Evolutionary conservation across 2,329 filamentous ascomycete species (phyloP).

Genomic region (Volutella citrinella): DNA sequence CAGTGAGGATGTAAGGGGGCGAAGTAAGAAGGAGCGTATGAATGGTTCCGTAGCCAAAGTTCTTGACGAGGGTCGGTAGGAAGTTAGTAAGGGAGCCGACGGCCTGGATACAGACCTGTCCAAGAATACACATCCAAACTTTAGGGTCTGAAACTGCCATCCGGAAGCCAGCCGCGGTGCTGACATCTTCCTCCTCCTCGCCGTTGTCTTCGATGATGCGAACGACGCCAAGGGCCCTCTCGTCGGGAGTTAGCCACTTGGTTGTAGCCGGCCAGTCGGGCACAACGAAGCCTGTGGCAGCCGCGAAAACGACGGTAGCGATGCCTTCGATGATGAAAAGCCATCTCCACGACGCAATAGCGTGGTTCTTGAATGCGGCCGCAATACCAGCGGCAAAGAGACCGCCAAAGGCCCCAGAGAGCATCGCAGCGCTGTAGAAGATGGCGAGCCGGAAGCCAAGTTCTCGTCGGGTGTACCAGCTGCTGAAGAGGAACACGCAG

Average conservation of each 20-base stretch:
- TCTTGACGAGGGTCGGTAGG: conserved; percentile 27
- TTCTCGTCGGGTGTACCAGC: conserved; percentile 65
- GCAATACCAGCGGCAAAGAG: conserved; percentile 59
- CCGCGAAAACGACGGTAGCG: too few species aligned
- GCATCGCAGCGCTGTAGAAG: conserved; percentile 54
- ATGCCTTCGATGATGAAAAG: conserved; percentile 65
- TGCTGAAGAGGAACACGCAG: conserved; percentile 35
- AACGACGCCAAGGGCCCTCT: conserved; percentile 9
- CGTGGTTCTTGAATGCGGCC: conserved; percentile 34
- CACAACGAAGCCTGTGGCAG: conserved; percentile 8
- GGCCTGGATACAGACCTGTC: conserved; percentile 27
- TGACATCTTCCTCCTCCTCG: conserved; percentile 17
- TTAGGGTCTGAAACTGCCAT: conserved; percentile 25
- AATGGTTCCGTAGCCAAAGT: conserved; percentile 25
- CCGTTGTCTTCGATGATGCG: conserved; percentile 13
- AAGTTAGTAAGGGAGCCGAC: conserved; percentile 31
- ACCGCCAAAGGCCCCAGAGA: conserved; percentile 65
- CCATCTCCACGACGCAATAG: conserved; percentile 61
- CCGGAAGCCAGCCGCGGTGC: conserved; percentile 19
- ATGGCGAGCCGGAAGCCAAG: conserved; percentile 58
- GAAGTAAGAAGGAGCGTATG: conserved; percentile 27
- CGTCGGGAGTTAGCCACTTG: conserved; percentile 9
- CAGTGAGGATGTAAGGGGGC: conserved; percentile 27
- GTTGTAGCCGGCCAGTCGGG: conserved; percentile 13
- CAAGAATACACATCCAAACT: conserved; percentile 25